Base-by-base conservation (phyloP, 768 basidiomycete genomes). In the Coprinopsis strossmayeri region DNA sequence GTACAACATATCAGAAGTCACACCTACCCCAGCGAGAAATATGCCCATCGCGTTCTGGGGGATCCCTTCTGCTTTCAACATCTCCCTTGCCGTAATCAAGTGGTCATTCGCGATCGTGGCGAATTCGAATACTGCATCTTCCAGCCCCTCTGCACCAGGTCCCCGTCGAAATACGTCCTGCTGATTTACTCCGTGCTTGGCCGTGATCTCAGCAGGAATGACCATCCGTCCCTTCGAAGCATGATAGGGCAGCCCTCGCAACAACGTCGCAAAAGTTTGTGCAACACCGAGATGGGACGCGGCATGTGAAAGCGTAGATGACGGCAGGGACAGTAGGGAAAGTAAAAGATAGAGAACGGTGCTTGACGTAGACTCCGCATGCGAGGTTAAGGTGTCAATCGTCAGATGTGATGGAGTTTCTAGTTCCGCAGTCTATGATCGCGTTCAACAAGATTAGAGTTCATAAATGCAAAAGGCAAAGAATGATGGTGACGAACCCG, bases 81-180 rank as follows among this genome's bases (percentile, higher is more conserved):
- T 81, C 45, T 77, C 73, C 15, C 86, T 77, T 15, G 88, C 87
- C 2, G 86, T 87, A 49, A 77, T 64, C 54, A 93, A 61, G 61
- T 92, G 81, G 64, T 91, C 87, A 64, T 90, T 85, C 24, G 87
- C 90, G 20, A 83, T 61, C 7, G 81, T 82, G 27, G 91, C 90
- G 64, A 91, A 82, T 58, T 91, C 87, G 59, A 79, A 93, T 24
- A 88, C 84, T 0, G 90, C 89, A 51, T 89, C 83, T 42, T 79
- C 79, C 13, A 92, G 69, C 1, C 79, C 85, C 40, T 74, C 64
- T 37, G 81, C 81, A 9, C 67, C 55, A 12, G 68, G 65, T 3
- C 81, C 81, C 26, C 68, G 66, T 37, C 79, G 72, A 59, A 90
- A 82, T 13, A 92, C 80, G 13, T 87, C 83, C 60, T 93, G 88